Evolutionary conservation across 1,139 yeast genomes (phyloP).

Genomic region (Lodderomyces margitis): DNA sequence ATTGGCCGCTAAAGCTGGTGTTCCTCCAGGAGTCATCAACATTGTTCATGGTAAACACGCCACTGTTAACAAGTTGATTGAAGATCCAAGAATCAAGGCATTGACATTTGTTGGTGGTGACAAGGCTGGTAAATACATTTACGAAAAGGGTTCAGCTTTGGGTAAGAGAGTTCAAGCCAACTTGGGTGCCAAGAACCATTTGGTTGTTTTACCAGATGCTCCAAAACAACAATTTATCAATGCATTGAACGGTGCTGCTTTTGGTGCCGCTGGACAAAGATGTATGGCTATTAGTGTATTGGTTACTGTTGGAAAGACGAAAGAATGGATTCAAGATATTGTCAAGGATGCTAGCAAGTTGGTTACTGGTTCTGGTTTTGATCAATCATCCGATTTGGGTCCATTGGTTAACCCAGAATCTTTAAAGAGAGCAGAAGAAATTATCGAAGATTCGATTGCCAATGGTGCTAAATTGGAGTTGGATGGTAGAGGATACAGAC

Average conservation of each 20-base stretch:
- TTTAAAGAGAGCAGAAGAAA: conserved; percentile 51
- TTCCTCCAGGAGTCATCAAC: conserved; percentile 74
- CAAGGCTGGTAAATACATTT: conserved; percentile 72
- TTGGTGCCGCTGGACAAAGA: conserved; percentile 85
- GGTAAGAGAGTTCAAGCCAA: conserved; percentile 80
- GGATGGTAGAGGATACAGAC: conserved; percentile 60
- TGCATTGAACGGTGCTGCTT: conserved; percentile 74
- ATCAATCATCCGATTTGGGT: conserved; percentile 60
- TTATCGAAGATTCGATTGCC: conserved; percentile 55
- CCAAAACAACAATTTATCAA: conserved; percentile 63
- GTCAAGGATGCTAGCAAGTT: conserved; percentile 57
- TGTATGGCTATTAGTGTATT: conserved; percentile 80
- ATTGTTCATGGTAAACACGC: conserved; percentile 76
- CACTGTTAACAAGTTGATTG: conserved; percentile 70
- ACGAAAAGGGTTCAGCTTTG: conserved; percentile 63
- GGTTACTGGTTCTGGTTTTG: conserved; percentile 68
- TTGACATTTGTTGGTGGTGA: conserved; percentile 79
- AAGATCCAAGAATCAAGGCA: conserved; percentile 77
- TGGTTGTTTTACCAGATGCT: conserved; percentile 73
- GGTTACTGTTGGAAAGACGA: conserved; percentile 71
- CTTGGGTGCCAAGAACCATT: conserved; percentile 77
- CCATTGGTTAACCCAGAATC: conserved; percentile 68
- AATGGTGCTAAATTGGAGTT: conserved; percentile 60
- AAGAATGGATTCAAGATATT: conserved; percentile 63
- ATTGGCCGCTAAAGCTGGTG: conserved; percentile 72